Percentiles rank a stretch among this genome's conserved stretches.
Evolutionary conservation across 176 grass and related monocot species (phyloP).

Genomic region (Triticum dicoccoides): DNA sequence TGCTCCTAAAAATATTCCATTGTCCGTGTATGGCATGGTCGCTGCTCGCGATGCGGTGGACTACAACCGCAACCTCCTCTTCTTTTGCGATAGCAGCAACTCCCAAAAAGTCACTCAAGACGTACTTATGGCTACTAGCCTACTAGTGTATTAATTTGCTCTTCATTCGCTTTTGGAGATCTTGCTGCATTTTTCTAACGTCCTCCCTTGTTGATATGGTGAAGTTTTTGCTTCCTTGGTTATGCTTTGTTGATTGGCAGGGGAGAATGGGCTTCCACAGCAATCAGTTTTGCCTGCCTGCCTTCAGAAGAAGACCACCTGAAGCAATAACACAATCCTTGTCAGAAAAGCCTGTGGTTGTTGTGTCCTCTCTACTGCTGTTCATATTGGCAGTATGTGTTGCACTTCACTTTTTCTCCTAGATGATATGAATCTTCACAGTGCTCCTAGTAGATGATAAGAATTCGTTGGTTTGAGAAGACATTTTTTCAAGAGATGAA

Average conservation of each 20-base stretch:
- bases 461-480: background rate
- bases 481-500: background rate
- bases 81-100: background rate
- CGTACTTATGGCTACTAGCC: no score
- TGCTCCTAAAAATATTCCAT: background rate
- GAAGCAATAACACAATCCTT: background rate
- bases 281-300: background rate
- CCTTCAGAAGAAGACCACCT: background rate
- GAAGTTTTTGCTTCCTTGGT: no score
- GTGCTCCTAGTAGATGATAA: background rate
- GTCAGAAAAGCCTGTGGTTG: background rate
- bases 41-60: background rate
- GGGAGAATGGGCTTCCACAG: background rate
- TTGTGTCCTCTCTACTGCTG: no score
- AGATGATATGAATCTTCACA: background rate
- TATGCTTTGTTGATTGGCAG: no score
- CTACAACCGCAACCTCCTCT: background rate
- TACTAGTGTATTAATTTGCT: no score
- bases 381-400: no score
- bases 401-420: no score
- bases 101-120: no score
- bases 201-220: no score
- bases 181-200: no score
- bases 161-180: no score
- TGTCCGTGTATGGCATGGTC: background rate